Conservation (phyloP, 2,329 filamentous ascomycete species). For the Pseudovirgaria hyperparasitica region DNA sequence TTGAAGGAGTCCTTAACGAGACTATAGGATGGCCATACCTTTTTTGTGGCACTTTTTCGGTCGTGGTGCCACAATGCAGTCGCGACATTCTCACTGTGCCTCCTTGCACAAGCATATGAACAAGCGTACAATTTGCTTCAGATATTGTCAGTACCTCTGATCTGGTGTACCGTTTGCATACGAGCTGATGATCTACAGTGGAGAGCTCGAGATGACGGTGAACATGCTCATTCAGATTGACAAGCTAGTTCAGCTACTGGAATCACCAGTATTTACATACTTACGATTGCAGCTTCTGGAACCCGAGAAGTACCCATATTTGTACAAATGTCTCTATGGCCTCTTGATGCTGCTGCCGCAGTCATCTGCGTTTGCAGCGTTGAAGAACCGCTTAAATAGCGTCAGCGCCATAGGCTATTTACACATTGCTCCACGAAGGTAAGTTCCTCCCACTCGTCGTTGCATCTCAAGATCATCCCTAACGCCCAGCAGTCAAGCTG, state of each 20-base stretch:
- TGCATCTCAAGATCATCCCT: conserved; percentile 26
- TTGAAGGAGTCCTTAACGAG: conserved; percentile 8
- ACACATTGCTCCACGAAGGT: conserved; percentile 70
- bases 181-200: conserved; percentile 46
- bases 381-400: conserved; percentile 93
- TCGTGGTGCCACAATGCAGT: conserved; percentile 99
- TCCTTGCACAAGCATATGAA: conserved; percentile 94
- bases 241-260: conserved; percentile 90
- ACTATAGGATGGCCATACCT: conserved; percentile 72
- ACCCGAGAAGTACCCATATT: conserved; percentile 83
- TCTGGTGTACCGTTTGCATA: no score
- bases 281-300: conserved; percentile 89
- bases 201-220: conserved; percentile 96
- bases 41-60: conserved; percentile 87
- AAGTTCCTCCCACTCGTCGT: conserved; percentile 33
- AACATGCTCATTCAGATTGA: conserved; percentile 98
- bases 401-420: conserved; percentile 95
- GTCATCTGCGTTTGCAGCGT: conserved; percentile 87
- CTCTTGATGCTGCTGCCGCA: conserved; percentile 97
- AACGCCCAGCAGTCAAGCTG: conserved; percentile 20
- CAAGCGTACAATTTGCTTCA: conserved; percentile 93
- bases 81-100: conserved; percentile 88
- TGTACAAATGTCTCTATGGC: conserved; percentile 97
- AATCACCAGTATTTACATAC: conserved; percentile 97
- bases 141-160: conserved; percentile 73